phyloP scores from a whole-genome alignment of 306 rosid genomes.

The Begonia masoniana region DNA sequence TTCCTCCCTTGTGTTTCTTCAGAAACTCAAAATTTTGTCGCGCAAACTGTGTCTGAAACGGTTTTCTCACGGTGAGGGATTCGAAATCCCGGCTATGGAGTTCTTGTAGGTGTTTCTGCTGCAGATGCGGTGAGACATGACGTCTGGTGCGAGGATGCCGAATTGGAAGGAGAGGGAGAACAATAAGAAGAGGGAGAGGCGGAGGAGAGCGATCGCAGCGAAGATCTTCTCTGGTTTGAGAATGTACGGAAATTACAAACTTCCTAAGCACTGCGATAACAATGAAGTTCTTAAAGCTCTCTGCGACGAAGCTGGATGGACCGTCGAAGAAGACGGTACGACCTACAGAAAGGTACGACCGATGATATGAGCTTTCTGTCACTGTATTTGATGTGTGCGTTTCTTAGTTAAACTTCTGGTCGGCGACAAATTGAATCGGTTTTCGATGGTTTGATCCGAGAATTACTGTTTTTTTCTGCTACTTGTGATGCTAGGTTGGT shows the following conservation, averaged over 20 bases:
- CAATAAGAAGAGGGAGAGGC: background rate
- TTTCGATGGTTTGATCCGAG: too few species aligned
- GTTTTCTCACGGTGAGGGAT: too few species aligned
- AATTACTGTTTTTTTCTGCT: too few species aligned
- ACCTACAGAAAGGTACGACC: background rate
- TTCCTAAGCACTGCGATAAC: background rate
- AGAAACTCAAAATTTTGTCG: too few species aligned
- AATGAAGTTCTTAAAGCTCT: background rate
- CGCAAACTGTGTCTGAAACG: too few species aligned
- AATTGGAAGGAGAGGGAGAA: background rate
- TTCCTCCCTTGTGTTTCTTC: too few species aligned
- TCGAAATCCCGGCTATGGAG: too few species aligned
- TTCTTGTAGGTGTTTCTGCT: background rate
- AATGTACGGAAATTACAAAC: background rate
- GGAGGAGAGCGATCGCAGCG: background rate
- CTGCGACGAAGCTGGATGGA: slow-evolving; percentile 1
- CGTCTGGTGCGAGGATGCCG: background rate
- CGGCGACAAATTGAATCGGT: too few species aligned
- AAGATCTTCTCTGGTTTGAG: background rate
- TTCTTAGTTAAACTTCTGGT: too few species aligned
- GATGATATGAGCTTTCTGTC: too few species aligned
- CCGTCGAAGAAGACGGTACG: background rate
- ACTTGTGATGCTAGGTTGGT: too few species aligned
- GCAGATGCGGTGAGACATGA: background rate
- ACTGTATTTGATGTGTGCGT: too few species aligned